Conservation (phyloP, 106 monocot genomes). For the Narthecium ossifragum region DNA sequence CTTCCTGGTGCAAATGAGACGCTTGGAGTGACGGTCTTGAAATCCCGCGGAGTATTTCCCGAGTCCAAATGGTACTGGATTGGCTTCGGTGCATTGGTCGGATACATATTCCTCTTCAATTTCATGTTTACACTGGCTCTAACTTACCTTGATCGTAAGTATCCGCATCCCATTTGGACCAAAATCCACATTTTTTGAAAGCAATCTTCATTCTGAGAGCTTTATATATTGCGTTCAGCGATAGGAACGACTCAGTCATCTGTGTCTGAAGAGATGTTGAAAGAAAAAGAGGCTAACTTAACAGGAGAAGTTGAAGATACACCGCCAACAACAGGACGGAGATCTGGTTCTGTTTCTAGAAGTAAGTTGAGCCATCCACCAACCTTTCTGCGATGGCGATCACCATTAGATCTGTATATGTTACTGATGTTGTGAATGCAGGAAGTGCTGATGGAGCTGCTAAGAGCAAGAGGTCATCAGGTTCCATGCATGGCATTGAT, state of each 20-base stretch:
- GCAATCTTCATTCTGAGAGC: not conserved
- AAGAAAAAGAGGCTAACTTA: slow-evolving; percentile 19
- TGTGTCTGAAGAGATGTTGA: slow-evolving; percentile 23
- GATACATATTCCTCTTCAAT: slow-evolving; percentile 59
- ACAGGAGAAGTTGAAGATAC: slow-evolving; percentile 16
- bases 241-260: slow-evolving; percentile 13
- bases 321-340: slow-evolving; percentile 3
- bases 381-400: no score
- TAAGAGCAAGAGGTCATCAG: no score
- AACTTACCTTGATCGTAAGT: slow-evolving; percentile 58
- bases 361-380: slow-evolving; percentile 1
- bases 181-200: not conserved
- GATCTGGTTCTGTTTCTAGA: not conserved
- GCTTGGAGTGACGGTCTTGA: slow-evolving; percentile 41
- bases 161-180: not conserved
- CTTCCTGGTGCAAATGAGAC: slow-evolving; percentile 11
- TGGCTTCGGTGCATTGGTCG: slow-evolving; percentile 47
- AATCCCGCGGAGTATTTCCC: slow-evolving; percentile 55
- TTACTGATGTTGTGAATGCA: no score
- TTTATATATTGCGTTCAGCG: slow-evolving; percentile 13
- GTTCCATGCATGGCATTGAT: no score
- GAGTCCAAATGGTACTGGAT: slow-evolving; percentile 82
- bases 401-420: no score
- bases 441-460: no score
- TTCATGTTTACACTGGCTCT: slow-evolving; percentile 44